These are phyloP conservation scores for Stenocarpella maydis DNA, from an alignment of 2,329 filamentous ascomycete genomes.

Conservation along the genomic window DNA sequence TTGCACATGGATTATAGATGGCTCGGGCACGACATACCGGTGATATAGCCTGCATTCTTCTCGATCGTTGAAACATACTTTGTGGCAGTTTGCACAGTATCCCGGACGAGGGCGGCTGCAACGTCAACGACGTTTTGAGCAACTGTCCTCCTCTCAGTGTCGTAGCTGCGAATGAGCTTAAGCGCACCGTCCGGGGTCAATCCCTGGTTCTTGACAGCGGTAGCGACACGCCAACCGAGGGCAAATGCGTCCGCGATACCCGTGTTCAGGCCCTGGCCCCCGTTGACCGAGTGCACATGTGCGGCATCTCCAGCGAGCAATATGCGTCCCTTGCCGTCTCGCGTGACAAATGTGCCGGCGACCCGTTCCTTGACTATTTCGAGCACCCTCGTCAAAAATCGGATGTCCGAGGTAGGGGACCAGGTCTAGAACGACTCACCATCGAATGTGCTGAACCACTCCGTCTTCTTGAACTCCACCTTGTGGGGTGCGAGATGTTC, in stretches of 20 bases:
- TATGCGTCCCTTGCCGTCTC: conserved; percentile 52
- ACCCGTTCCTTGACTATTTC: conserved; percentile 51
- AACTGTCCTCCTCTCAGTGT: conserved; percentile 52
- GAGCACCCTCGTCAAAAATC: conserved; percentile 16
- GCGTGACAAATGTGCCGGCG: conserved; percentile 50
- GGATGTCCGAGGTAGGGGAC: no score
- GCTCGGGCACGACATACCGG: conserved; percentile 43
- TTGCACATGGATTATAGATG: not conserved
- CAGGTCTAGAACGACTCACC: conserved; percentile 42
- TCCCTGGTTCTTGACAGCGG: conserved; percentile 19
- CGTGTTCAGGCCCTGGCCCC: conserved; percentile 66
- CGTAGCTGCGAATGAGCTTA: conserved; percentile 52
- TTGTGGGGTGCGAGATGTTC: conserved; percentile 53
- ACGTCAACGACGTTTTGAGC: conserved; percentile 57
- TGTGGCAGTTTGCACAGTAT: conserved; percentile 53
- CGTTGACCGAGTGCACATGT: conserved; percentile 63
- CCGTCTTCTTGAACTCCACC: conserved; percentile 53
- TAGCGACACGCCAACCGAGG: conserved; percentile 59
- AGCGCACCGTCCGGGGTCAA: conserved; percentile 38
- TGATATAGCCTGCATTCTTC: conserved; percentile 57
- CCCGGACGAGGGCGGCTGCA: conserved; percentile 54
- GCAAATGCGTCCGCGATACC: conserved; percentile 63
- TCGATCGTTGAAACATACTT: conserved; percentile 57
- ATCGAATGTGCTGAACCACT: conserved; percentile 60
- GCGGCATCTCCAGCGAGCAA: conserved; percentile 67